These are phyloP conservation scores for Plasmodium knowlesi DNA, from an alignment of 169 alveolate species.

Conservation along the genomic window DNA sequence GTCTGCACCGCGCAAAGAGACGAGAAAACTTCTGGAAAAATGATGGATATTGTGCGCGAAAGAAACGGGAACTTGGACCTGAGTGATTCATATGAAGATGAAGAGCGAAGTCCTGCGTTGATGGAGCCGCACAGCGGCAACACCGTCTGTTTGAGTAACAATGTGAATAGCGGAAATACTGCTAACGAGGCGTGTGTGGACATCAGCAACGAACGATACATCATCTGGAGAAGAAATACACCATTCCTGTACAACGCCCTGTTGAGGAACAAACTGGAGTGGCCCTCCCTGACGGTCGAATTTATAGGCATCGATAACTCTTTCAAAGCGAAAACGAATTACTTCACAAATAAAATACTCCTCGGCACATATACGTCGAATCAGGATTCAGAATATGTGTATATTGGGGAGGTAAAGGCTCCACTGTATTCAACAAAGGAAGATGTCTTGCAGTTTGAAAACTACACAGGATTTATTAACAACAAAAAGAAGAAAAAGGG, in stretches of 20 bases:
- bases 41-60: slow-evolving; percentile 13
- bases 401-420: slow-evolving; percentile 89
- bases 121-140: not conserved
- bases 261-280: slow-evolving; percentile 93
- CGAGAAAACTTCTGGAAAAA: not conserved
- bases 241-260: slow-evolving; percentile 95
- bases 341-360: slow-evolving; percentile 88
- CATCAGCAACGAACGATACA: slow-evolving; percentile 23
- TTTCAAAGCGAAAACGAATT: slow-evolving; percentile 78
- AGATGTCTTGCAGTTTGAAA: slow-evolving; percentile 82
- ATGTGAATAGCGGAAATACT: not conserved
- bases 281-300: slow-evolving; percentile 96
- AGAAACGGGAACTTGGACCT: slow-evolving; percentile 9
- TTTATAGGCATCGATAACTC: slow-evolving; percentile 80
- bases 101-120: not conserved
- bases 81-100: slow-evolving; percentile 22
- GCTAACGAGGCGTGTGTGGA: slow-evolving; percentile 24
- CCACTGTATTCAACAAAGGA: slow-evolving; percentile 78
- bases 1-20: not conserved
- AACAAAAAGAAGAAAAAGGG: slow-evolving; percentile 59
- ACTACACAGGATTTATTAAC: slow-evolving; percentile 81
- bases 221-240: slow-evolving; percentile 95
- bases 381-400: slow-evolving; percentile 91
- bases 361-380: slow-evolving; percentile 95
- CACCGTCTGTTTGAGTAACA: not conserved